A percentile compares a stretch with the other conserved stretches of the same genome.
Conservation (phyloP, 2,329 filamentous ascomycete species). For the Apiospora kogelbergensis region DNA sequence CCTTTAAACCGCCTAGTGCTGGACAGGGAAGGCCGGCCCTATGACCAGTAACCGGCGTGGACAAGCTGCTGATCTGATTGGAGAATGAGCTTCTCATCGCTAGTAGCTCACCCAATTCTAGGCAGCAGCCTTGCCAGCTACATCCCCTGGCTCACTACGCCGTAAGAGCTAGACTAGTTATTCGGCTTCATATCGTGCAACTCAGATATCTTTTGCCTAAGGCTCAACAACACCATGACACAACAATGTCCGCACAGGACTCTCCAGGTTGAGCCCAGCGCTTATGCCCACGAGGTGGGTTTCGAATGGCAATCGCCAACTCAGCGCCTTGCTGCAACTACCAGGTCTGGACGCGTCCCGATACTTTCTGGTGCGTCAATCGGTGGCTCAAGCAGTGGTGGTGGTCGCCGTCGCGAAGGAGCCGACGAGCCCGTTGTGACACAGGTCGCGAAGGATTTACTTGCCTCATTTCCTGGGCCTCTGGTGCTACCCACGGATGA, state of each 20-base stretch:
- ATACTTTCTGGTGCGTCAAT: neutral
- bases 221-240: neutral
- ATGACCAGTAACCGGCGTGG: neutral
- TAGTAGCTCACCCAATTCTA: neutral
- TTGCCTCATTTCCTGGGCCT: constrained; percentile 53
- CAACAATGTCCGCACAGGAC: constrained; percentile 17
- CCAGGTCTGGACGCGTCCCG: constrained; percentile 27
- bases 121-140: neutral
- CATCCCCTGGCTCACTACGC: neutral
- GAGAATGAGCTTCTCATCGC: neutral
- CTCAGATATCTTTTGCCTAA: neutral
- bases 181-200: neutral
- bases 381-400: neutral
- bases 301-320: constrained; percentile 29
- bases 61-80: neutral
- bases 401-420: constrained; percentile 6
- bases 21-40: too few species aligned
- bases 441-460: constrained; percentile 20
- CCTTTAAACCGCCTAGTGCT: neutral
- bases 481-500: constrained; percentile 61
- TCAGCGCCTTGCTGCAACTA: constrained; percentile 31
- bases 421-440: constrained; percentile 17
- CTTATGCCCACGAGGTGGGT: constrained; percentile 27
- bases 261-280: constrained; percentile 30
- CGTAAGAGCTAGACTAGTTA: too few species aligned